Base-by-base conservation (phyloP, 805 yeast genomes). In the Candida palmyrensis region DNA sequence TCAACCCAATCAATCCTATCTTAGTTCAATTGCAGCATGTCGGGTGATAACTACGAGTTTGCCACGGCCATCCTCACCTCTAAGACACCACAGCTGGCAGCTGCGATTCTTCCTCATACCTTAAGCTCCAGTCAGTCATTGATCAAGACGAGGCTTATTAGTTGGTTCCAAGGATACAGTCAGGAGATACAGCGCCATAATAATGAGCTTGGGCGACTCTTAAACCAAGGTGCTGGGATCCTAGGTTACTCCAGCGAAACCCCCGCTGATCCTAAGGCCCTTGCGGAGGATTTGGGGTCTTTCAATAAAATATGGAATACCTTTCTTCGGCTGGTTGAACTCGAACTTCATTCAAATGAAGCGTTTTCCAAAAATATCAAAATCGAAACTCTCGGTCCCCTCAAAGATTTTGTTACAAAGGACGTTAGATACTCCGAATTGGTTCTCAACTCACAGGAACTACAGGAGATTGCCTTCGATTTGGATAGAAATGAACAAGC, bases 151-250 rank as follows among this genome's bases (percentile, higher is more conserved):
- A 48, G 53, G 31, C 48, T 66, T 36, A 48, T 57, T 37, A 38
- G 37, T 6, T 66, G 68, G 65, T 64, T 65, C 35, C 48, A 44
- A 20, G 33, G 38, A 13, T 54, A 53, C 37, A 35, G 45, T 17
- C 29, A 41, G 8, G 23, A 38, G 19, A 28, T 55, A 12, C 53
- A 48, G 16, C 47, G 42, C 18, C 47, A 51, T 31, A 81, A 81
- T 47, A 73, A 71, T 37, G 79, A 75, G 32, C 66, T 84, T 41
- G 77, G 83, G 24, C 68, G 65, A 26, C 73, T 85, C 68, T 65
- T 83, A 36, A 68, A 73, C 25, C 77, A 72, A 17, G 63, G 77
- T 36, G 65, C 74, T 25, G 60, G 71, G 20, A 54, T 75, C 20
- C 68, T 68, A 45, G 64, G 64, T 31, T 52, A 46, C 27, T 76